Conservation (phyloP, 1,139 yeast genomes). For the Blastobotrys raffinosifermentans region DNA sequence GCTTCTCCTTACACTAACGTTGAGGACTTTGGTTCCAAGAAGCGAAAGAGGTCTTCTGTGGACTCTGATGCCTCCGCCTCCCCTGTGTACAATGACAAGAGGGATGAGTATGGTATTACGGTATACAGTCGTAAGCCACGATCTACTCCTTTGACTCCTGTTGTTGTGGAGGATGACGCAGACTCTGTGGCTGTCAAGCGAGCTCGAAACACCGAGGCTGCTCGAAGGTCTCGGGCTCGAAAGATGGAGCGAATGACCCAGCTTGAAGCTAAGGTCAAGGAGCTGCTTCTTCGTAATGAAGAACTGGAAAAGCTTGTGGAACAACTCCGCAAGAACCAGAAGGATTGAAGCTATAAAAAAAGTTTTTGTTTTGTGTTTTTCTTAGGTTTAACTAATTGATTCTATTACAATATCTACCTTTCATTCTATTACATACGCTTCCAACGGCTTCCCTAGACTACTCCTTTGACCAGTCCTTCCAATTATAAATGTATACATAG, state of each 20-base stretch:
- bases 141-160: constrained; percentile 51
- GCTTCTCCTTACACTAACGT: constrained; percentile 1
- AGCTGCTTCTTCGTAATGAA: constrained; percentile 39
- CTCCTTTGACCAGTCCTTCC: too few species aligned
- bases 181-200: constrained; percentile 71
- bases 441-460: too few species aligned
- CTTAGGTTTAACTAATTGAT: too few species aligned
- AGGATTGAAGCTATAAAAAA: constrained; percentile 4
- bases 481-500: too few species aligned
- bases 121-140: constrained; percentile 38
- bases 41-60: constrained; percentile 4
- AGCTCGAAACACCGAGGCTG: constrained; percentile 97
- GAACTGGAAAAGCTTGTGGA: constrained; percentile 28
- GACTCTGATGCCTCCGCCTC: constrained; percentile 6
- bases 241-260: constrained; percentile 91
- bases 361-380: constrained; percentile 3
- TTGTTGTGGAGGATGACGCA: constrained; percentile 45
- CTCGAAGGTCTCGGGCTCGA: constrained; percentile 93
- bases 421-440: too few species aligned
- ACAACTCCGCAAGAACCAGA: constrained; percentile 18
- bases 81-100: constrained; percentile 24
- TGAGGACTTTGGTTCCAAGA: neutral
- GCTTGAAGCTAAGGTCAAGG: constrained; percentile 75
- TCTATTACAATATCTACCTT: too few species aligned
- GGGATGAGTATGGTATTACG: constrained; percentile 35